Evolutionary conservation across 441 rosid genomes (phyloP).

Genomic region (Aleurites moluccanus): DNA sequence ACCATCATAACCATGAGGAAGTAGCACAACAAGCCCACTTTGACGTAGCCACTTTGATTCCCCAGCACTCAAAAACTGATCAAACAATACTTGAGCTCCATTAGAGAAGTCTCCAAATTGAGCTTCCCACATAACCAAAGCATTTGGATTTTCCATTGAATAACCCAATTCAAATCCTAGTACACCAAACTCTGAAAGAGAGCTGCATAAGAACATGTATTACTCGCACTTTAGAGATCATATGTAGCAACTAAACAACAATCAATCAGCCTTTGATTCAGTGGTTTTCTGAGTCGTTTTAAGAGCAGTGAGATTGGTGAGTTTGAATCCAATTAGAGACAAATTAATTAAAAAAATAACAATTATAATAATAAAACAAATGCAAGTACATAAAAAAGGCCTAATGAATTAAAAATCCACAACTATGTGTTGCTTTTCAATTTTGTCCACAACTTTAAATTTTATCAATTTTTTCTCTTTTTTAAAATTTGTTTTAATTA

Average conservation of each 20-base stretch:
- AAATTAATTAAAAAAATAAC: no score
- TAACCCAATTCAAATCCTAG: conserved; percentile 98
- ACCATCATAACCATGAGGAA: conserved; percentile 98
- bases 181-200: conserved; percentile 95
- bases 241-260: background rate
- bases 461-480: no score
- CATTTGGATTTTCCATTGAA: conserved; percentile 94
- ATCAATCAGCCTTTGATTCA: no score
- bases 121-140: conserved; percentile 94
- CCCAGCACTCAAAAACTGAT: conserved; percentile 91
- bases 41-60: conserved; percentile 98
- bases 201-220: conserved; percentile 46
- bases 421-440: no score
- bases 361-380: background rate
- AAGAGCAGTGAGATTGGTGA: no score
- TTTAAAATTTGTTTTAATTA: no score
- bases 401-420: no score
- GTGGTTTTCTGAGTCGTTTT: no score
- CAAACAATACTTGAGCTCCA: conserved; percentile 96
- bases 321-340: no score
- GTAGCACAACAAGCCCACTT: conserved; percentile 86
- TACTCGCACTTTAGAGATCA: background rate
- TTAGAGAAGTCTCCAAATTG: conserved; percentile 96
- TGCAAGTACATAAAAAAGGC: background rate
- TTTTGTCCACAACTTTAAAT: no score